Conservation (phyloP, 116 monocot genomes). For the Phalaenopsis hybrid region DNA sequence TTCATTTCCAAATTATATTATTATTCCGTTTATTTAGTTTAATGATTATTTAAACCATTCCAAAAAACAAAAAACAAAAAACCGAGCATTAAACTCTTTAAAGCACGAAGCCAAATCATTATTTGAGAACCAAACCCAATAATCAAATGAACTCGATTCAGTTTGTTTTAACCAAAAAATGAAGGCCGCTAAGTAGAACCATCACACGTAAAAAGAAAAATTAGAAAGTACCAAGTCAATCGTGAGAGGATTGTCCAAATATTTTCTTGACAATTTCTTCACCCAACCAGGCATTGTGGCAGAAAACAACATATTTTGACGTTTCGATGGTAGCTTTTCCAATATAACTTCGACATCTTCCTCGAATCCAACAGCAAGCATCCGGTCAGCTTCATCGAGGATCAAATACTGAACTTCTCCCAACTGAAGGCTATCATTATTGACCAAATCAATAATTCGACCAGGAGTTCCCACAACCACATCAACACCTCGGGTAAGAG, state of each 20-base stretch:
- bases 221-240: constrained; percentile 75
- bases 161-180: too few species aligned
- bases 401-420: constrained; percentile 84
- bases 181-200: background rate
- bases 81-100: too few species aligned
- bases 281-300: constrained; percentile 98
- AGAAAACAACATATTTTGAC: constrained; percentile 95
- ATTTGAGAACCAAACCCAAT: too few species aligned
- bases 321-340: constrained; percentile 65
- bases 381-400: constrained; percentile 97
- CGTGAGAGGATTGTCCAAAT: constrained; percentile 75
- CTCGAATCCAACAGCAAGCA: constrained; percentile 99
- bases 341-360: constrained; percentile 95
- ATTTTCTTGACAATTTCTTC: constrained; percentile 73
- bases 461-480: constrained; percentile 96
- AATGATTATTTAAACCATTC: too few species aligned
- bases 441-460: constrained; percentile 81
- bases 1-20: too few species aligned
- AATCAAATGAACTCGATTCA: too few species aligned
- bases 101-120: too few species aligned
- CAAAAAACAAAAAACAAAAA: too few species aligned
- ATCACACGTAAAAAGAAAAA: background rate
- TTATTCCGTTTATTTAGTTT: too few species aligned
- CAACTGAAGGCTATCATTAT: constrained; percentile 55
- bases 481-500: constrained; percentile 88